Evolutionary conservation across 305 asterid species (phyloP).

Genomic region (Fraxinus nigra): DNA sequence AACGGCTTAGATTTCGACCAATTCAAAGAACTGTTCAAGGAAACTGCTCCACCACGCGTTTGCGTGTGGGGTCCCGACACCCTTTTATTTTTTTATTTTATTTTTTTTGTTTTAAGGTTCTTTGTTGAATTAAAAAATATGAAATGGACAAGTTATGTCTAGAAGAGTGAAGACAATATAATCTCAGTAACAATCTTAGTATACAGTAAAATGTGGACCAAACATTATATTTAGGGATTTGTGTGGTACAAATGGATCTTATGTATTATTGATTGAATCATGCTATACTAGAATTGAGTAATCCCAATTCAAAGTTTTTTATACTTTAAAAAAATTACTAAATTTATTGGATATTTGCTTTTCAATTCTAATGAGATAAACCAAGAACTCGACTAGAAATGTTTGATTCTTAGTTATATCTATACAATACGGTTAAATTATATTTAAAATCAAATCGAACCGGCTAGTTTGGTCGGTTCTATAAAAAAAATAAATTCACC

Average conservation of each 20-base stretch:
- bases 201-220: not conserved
- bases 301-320: not conserved
- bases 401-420: not conserved
- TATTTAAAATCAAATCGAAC: not conserved
- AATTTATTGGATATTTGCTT: not conserved
- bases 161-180: not conserved
- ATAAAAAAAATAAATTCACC: not conserved
- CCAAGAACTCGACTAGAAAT: not conserved
- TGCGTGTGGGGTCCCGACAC: conserved; percentile 38
- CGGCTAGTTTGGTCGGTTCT: not conserved
- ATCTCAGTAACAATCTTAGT: not conserved
- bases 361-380: not conserved
- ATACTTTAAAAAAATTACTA: not conserved
- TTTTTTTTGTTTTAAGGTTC: not conserved
- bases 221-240: not conserved
- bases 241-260: not conserved
- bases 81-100: not conserved
- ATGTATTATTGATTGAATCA: not conserved
- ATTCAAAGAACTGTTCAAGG: conserved; percentile 25
- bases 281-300: not conserved
- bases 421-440: not conserved
- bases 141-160: not conserved
- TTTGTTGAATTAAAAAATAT: not conserved
- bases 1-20: conserved; percentile 42
- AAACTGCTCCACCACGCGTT: conserved; percentile 60